Evolutionary conservation across 495 filamentous ascomycete species (phyloP).

Genomic region (Penicillium robsamsonii): DNA sequence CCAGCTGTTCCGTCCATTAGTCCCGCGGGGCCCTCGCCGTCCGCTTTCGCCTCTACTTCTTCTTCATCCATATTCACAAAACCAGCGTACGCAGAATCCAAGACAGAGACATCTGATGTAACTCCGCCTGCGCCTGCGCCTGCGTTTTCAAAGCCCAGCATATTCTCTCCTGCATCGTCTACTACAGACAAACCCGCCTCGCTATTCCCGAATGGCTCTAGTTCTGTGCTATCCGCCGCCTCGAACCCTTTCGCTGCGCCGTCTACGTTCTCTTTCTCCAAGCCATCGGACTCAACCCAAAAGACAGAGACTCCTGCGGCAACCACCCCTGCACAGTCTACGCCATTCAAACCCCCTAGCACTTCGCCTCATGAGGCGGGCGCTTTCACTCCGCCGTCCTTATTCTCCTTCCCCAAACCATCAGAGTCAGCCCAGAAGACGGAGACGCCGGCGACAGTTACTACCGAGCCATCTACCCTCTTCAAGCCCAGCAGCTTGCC

Average conservation of each 20-base stretch:
- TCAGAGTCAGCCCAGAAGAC: constrained; percentile 6
- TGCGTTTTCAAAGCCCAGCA: neutral
- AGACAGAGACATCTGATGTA: neutral
- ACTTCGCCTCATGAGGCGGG: neutral
- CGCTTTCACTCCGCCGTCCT: constrained; percentile 7
- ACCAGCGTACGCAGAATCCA: neutral
- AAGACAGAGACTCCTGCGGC: constrained; percentile 1
- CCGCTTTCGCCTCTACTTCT: neutral
- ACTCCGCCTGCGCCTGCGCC: neutral
- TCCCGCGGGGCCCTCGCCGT: neutral
- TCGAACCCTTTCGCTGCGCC: neutral
- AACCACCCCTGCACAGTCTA: neutral
- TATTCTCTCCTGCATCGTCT: neutral
- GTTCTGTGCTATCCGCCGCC: neutral
- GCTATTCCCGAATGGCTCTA: neutral
- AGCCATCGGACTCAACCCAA: constrained; percentile 11
- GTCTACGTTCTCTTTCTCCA: constrained; percentile 19
- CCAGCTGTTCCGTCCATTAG: neutral
- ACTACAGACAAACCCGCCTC: neutral
- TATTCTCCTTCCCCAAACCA: constrained; percentile 18
- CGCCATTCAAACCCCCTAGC: constrained; percentile 1
- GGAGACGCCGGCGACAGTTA: neutral
- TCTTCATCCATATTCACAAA: neutral
- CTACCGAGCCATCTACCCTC: constrained; percentile 2
- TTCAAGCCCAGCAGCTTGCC: neutral